These are phyloP conservation scores for Populus davidiana DNA, from an alignment of 345 rosid species.

Conservation along the genomic window DNA sequence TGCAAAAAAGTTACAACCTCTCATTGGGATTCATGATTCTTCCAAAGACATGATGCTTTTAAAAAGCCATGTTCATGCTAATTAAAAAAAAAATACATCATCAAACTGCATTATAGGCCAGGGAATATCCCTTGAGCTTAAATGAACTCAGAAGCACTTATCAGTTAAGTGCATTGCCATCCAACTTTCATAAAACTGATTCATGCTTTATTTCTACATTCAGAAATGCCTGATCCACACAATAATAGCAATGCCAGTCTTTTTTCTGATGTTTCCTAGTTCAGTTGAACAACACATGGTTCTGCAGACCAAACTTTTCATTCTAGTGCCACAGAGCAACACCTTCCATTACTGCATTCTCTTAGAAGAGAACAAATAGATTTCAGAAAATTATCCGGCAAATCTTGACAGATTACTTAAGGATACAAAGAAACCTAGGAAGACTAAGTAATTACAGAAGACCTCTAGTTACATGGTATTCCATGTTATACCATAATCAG, in stretches of 20 bases:
- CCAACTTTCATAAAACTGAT: not conserved
- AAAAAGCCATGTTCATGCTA: conserved; percentile 1
- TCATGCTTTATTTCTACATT: not conserved
- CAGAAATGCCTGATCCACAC: not conserved
- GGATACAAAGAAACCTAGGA: not conserved
- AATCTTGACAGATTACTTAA: not conserved
- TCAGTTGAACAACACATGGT: not conserved
- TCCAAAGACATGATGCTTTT: not conserved
- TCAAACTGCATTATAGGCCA: not conserved
- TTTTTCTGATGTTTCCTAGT: not conserved
- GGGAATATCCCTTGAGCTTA: not conserved
- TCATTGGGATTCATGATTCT: not conserved
- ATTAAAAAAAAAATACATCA: not conserved
- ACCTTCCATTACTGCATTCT: not conserved
- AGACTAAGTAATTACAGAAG: not conserved
- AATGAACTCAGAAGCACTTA: not conserved
- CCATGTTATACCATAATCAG: not conserved
- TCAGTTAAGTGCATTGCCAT: not conserved
- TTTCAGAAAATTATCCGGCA: conserved; percentile 7
- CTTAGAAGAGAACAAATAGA: not conserved
- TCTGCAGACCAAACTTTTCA: not conserved
- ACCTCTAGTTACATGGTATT: not conserved
- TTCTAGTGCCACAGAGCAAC: not conserved
- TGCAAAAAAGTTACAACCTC: not conserved
- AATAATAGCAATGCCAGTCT: not conserved